Evolutionary conservation across 176 grass and related monocot genomes (phyloP).

Genomic region (Cenchrus americanus): DNA sequence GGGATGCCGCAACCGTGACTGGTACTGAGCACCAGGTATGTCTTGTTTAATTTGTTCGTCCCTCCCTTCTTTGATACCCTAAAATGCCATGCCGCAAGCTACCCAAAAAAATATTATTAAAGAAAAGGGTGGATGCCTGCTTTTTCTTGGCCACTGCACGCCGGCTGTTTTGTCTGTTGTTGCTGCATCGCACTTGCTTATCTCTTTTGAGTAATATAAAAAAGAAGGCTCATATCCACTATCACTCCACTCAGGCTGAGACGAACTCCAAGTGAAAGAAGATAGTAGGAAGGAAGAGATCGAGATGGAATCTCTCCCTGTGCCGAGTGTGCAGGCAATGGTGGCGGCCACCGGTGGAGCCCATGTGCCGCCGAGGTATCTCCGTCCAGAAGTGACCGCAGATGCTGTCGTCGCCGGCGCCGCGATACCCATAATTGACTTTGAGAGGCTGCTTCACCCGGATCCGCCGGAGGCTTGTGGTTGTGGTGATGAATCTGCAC

Average conservation of each 20-base stretch:
- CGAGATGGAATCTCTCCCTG: constrained; percentile 48
- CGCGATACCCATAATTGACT: constrained; percentile 40
- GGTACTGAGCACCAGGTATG: constrained; percentile 58
- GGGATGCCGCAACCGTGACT: constrained; percentile 37
- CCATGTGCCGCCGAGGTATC: constrained; percentile 36
- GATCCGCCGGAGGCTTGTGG: too few relatives aligned
- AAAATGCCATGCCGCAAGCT: too few relatives aligned
- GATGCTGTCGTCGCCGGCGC: not conserved
- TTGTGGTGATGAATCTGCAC: constrained; percentile 24
- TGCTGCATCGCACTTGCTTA: too few relatives aligned
- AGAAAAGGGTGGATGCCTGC: not conserved
- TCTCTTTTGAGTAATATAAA: not conserved
- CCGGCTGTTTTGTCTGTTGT: not conserved
- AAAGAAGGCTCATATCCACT: too few relatives aligned
- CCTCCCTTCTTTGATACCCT: too few relatives aligned
- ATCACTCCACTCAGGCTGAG: too few relatives aligned
- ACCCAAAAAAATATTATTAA: too few relatives aligned
- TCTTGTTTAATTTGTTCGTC: not conserved
- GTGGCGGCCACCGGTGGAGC: not conserved
- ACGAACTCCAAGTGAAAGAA: not conserved
- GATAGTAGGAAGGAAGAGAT: not conserved
- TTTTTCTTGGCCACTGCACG: not conserved
- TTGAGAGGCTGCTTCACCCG: constrained; percentile 4
- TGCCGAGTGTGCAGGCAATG: constrained; percentile 50
- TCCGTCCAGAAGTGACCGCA: constrained; percentile 6